Base-by-base conservation (phyloP, 2,329 filamentous ascomycete species). In the Penicillium griseofulvum region DNA sequence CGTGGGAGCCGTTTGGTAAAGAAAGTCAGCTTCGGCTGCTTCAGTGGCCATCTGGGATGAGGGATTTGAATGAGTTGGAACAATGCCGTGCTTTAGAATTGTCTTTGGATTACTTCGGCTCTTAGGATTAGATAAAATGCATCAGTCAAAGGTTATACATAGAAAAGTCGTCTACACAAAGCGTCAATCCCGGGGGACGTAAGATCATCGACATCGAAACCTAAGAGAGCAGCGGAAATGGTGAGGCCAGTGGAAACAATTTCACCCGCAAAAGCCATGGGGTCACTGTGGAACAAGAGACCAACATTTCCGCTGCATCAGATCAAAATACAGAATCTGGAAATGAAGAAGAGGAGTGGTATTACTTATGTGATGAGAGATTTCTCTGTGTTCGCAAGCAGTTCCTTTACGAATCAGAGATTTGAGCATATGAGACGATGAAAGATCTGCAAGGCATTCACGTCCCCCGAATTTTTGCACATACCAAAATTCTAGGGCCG, bases 41-140 rank as follows among this genome's bases (percentile, higher is more conserved):
- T 39, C 62, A 63, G 38, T 63, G 58, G 58, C 60, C 60, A 0
- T 56, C 62, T 1, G 24, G 14, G 5, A 64, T 57, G 57, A 49
- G 47, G 8, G 37, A 42, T 11, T 49, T 64, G 47, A 57, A 50
- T 44, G 62, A 63, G 9, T 22, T 19, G 11, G 46, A 52, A 14
- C 62, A 63, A 44, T 64, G 62, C 24, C 53, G 46, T 17, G 54
- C 44, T 9, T 45, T 64, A 47, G 16, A 55, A 2, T 12, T 64
- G 38, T 16, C 60, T 29, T 49, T 64, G 38, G 31, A 28, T 14
- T 57, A 58, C 31, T 59, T 38, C 14, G 16, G 28, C 8, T 31
- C 22, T 16, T 17, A 34, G 24, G 1, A 26, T 36, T 22, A 19
- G 17, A 44, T 5, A 16, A 34, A 33, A 11, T 14, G 4, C 0